Conservation (phyloP, 768 basidiomycete genomes). For the Trametes cinnabarina region DNA sequence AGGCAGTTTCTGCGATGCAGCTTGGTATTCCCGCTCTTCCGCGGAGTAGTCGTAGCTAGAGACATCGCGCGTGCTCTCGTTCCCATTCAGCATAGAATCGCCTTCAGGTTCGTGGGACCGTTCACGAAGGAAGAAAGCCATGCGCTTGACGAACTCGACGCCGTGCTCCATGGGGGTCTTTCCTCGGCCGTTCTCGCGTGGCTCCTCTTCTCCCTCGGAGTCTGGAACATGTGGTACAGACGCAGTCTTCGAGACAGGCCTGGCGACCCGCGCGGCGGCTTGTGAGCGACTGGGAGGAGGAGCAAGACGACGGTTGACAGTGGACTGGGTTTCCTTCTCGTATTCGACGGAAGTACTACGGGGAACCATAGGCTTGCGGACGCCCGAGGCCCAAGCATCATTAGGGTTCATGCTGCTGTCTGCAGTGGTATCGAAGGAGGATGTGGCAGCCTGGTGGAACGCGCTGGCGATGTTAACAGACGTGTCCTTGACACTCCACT, state of each 20-base stretch:
- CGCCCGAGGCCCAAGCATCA: conserved; percentile 64
- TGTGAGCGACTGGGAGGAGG: conserved; percentile 52
- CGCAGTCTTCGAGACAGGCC: conserved; percentile 53
- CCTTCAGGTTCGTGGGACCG: conserved; percentile 56
- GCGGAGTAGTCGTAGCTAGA: conserved; percentile 76
- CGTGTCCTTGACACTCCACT: conserved; percentile 77
- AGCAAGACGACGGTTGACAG: conserved; percentile 54
- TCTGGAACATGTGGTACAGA: conserved; percentile 64
- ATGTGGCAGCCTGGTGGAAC: conserved; percentile 65
- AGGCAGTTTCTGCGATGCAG: conserved; percentile 22
- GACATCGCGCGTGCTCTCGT: conserved; percentile 36
- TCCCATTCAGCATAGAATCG: conserved; percentile 32
- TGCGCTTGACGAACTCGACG: conserved; percentile 49
- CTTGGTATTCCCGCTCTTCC: conserved; percentile 66
- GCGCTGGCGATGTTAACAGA: conserved; percentile 85
- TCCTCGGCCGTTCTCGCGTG: conserved; percentile 40
- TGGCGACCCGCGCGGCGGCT: conserved; percentile 32
- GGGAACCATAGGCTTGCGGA: conserved; percentile 49
- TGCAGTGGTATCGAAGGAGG: conserved; percentile 24
- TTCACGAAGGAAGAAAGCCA: conserved; percentile 64
- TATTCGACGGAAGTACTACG: conserved; percentile 81
- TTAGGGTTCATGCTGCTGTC: conserved; percentile 47
- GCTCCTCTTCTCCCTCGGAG: conserved; percentile 59
- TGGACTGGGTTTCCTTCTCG: conserved; percentile 61
- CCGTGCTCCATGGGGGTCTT: conserved; percentile 70